Evolutionary conservation across 2,329 filamentous ascomycete species (phyloP).

Genomic region (Scolecobasidium constrictum): DNA sequence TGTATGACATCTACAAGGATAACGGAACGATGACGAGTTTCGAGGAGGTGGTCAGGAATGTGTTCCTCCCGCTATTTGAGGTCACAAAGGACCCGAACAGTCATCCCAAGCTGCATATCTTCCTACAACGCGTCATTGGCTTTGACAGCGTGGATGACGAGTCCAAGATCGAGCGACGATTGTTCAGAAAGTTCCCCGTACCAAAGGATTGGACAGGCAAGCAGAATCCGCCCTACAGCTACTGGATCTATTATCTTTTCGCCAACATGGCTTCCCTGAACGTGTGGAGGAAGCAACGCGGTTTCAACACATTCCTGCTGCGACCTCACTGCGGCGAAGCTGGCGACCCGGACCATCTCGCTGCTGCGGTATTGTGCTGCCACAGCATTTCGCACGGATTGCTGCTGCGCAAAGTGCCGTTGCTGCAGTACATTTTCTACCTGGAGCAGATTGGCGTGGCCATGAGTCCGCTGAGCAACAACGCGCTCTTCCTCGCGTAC

Average conservation of each 20-base stretch:
- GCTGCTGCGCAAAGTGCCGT: slow-evolving; percentile 80
- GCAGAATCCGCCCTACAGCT: slow-evolving; percentile 96
- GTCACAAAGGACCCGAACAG: slow-evolving; percentile 78
- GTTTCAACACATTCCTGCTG: slow-evolving; percentile 91
- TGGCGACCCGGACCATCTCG: slow-evolving; percentile 91
- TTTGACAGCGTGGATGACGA: slow-evolving; percentile 98
- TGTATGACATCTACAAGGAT: slow-evolving; percentile 93
- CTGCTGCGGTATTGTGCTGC: slow-evolving; percentile 80
- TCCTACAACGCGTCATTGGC: slow-evolving; percentile 88
- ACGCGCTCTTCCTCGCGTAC: slow-evolving; percentile 90
- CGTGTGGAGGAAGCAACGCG: slow-evolving; percentile 76
- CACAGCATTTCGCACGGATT: slow-evolving; percentile 97
- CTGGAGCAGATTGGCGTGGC: slow-evolving; percentile 96
- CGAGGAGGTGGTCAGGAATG: slow-evolving; percentile 79
- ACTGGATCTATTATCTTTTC: slow-evolving; percentile 98
- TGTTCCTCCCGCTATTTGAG: slow-evolving; percentile 91
- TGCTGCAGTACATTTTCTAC: slow-evolving; percentile 96
- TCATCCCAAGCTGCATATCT: slow-evolving; percentile 88
- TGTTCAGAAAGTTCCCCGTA: slow-evolving; percentile 93
- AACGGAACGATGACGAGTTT: slow-evolving; percentile 79
- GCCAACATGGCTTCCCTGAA: slow-evolving; percentile 91
- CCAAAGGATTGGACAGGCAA: slow-evolving; percentile 81
- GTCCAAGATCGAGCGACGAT: slow-evolving; percentile 85
- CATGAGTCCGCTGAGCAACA: slow-evolving; percentile 99
- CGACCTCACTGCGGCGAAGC: slow-evolving; percentile 94